Evolutionary conservation across 2,329 filamentous ascomycete species (phyloP).

Genomic region (Bipolaris zeicola): DNA sequence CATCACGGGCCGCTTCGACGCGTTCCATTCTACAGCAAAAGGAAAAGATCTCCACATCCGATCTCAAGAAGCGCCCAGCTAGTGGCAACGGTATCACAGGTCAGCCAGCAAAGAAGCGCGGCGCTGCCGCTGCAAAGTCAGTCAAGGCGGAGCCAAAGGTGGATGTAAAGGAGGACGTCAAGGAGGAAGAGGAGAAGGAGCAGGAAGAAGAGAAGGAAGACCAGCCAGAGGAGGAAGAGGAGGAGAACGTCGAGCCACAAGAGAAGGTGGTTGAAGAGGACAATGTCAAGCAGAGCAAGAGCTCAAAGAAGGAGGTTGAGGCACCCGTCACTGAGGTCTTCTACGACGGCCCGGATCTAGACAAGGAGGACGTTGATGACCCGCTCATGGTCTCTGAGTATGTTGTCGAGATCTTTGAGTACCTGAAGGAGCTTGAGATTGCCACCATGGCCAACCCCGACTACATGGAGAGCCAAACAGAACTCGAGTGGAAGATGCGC

Average conservation of each 20-base stretch:
- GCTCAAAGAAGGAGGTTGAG: slow-evolving; percentile 25
- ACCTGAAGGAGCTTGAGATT: slow-evolving; percentile 84
- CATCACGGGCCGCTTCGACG: slow-evolving; percentile 63
- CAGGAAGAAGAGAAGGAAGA: slow-evolving; percentile 60
- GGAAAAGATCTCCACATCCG: slow-evolving; percentile 68
- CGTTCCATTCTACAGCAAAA: slow-evolving; percentile 70
- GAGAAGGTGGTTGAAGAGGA: slow-evolving; percentile 49
- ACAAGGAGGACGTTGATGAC: slow-evolving; percentile 87
- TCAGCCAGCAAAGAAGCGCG: slow-evolving; percentile 70
- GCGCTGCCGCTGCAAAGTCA: slow-evolving; percentile 59
- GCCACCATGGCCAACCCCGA: slow-evolving; percentile 83
- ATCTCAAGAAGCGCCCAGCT: slow-evolving; percentile 76
- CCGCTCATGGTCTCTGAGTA: slow-evolving; percentile 98
- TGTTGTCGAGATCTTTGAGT: slow-evolving; percentile 95
- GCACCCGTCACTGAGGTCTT: slow-evolving; percentile 33
- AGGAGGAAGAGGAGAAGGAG: slow-evolving; percentile 59
- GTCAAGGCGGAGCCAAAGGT: slow-evolving; percentile 62
- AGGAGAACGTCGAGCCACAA: slow-evolving; percentile 62
- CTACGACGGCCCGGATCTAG: slow-evolving; percentile 63
- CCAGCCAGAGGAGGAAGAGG: slow-evolving; percentile 52
- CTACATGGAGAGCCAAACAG: slow-evolving; percentile 94
- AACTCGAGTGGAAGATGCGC: slow-evolving; percentile 98
- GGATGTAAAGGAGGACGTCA: slow-evolving; percentile 56
- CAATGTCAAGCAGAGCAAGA: slow-evolving; percentile 27
- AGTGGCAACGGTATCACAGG: slow-evolving; percentile 73